Evolutionary conservation across 2,329 filamentous ascomycete species (phyloP).

Genomic region (Aspergillus alliaceus): DNA sequence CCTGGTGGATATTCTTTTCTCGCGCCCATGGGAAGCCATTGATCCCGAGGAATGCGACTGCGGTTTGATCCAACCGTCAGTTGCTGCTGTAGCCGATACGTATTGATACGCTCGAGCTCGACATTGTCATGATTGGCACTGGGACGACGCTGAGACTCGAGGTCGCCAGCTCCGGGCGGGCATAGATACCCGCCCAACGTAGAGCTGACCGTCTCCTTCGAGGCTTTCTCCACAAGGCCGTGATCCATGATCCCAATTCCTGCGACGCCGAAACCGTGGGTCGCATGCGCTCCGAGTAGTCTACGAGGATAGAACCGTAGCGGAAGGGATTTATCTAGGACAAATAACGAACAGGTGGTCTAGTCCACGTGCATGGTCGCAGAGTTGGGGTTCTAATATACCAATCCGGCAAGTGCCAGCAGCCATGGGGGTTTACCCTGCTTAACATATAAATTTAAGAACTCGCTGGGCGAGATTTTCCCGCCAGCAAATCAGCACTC

Average conservation of each 20-base stretch:
- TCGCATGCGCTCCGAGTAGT: background rate
- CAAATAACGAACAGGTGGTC: background rate
- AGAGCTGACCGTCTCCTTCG: background rate
- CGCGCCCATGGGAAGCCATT: conserved; percentile 19
- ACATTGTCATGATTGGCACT: background rate
- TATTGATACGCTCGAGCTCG: conserved; percentile 19
- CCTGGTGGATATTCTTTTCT: conserved; percentile 51
- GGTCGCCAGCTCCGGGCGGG: background rate
- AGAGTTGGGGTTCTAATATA: background rate
- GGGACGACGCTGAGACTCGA: background rate
- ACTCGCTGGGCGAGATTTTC: background rate
- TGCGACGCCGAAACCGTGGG: background rate
- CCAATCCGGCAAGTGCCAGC: background rate
- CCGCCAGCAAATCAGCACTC: background rate
- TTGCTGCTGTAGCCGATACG: conserved; percentile 18
- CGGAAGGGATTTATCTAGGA: background rate
- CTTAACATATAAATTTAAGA: background rate
- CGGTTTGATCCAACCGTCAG: conserved; percentile 17
- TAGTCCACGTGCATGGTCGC: background rate
- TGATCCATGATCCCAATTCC: background rate
- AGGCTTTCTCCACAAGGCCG: background rate
- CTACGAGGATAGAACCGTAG: background rate
- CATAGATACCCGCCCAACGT: background rate
- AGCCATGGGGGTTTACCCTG: background rate
- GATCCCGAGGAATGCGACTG: conserved; percentile 15